Conservation (phyloP, 345 rosid species). For the Ceriops decandra region DNA sequence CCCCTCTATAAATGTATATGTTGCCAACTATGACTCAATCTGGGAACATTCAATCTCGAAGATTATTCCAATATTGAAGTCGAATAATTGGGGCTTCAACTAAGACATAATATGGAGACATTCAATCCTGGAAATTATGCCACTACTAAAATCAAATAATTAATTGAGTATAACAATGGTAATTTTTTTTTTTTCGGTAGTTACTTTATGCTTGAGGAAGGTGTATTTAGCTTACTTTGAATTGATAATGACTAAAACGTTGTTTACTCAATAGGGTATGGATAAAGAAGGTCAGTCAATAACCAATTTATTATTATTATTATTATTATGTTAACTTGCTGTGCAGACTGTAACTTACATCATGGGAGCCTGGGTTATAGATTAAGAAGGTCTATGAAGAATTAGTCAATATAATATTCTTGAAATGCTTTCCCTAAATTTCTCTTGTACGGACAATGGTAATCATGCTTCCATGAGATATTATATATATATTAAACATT, state of each 20-base stretch:
- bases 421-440: too few relatives aligned
- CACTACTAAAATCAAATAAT: neutral
- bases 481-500: too few relatives aligned
- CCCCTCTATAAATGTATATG: too few relatives aligned
- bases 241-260: constrained; percentile 18
- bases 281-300: constrained; percentile 3
- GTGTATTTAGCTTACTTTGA: constrained; percentile 20
- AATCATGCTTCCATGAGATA: too few relatives aligned
- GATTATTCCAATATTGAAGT: neutral
- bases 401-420: too few relatives aligned
- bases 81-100: neutral
- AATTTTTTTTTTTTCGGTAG: constrained; percentile 25
- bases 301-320: neutral
- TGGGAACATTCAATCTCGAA: neutral
- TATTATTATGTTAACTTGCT: neutral
- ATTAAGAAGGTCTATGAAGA: too few relatives aligned
- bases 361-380: too few relatives aligned
- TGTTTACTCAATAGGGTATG: neutral
- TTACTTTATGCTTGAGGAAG: constrained; percentile 34
- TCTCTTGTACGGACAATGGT: too few relatives aligned
- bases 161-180: constrained; percentile 5
- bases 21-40: too few relatives aligned
- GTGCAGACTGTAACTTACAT: neutral
- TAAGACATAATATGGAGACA: neutral
- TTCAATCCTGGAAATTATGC: neutral